Evolutionary conservation across 2,329 filamentous ascomycete genomes (phyloP), one percentile per base, ranked within the genome.

Genomic region (Graphiopsis chlorocephala): DNA sequence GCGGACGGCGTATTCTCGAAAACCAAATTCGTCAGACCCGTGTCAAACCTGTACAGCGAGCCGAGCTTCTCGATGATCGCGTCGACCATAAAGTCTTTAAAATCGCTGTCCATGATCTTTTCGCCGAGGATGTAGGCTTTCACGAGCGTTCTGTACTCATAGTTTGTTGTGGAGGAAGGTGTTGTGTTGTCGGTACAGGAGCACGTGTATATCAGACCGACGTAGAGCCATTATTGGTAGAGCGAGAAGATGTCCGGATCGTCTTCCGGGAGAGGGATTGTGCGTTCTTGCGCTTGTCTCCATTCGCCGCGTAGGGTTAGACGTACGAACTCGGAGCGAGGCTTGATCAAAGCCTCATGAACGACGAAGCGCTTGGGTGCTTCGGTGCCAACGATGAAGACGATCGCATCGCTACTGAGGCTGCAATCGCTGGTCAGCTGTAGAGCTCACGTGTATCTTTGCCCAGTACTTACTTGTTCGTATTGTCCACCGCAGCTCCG

Each of bases 41-140:
- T 20, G 8, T 53, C 26, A 17, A 53, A 29, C 1, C n/a, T 2
- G 23, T 26, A 26, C 2, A 5, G n/a, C 31, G 2, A 3, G 26
- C 5, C 55, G 20, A 68, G 15, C 7, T 66, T 64, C 1, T 62
- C 52, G 7, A 72, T 60, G 35, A 72, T 63, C 10, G 61, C 57
- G 15, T 70, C 64, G 25, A 70, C 56, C 1, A 69, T 31, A 1
- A 66, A 63, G 53, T 74, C 71, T 53, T 69, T 72, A 69, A 72
- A 73, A 17, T 57, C 26, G 0, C 28, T 5, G 61, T 74, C 72
- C 4, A 68, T 50, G 0, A 73, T 20, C 29, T 70, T 69, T 26
- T 73, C 72, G 15, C 72, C 72, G 1, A 75, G 65, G 2, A 70
- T 62, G 64, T 70, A 74, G 6, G 65, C 63, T 3, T 66, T 58